Percentiles rank a stretch among this genome's conserved stretches.
Conservation (phyloP, 2,329 filamentous ascomycete genomes). For the Monosporascus sp. region DNA sequence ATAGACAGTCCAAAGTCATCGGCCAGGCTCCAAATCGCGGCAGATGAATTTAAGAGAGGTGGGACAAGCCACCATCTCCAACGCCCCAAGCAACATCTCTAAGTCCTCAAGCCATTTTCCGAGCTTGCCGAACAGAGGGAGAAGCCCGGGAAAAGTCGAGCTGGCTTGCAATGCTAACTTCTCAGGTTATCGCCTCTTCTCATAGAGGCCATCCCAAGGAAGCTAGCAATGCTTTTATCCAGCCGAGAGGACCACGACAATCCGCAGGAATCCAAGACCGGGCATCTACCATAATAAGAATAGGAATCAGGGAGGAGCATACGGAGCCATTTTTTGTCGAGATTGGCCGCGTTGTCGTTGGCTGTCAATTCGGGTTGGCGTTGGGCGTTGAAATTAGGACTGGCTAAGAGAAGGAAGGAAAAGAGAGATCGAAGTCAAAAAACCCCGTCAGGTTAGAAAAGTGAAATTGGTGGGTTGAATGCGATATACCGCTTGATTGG, state of each 20-base stretch:
- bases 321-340: constrained; percentile 32
- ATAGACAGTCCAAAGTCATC: constrained; percentile 22
- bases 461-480: not conserved
- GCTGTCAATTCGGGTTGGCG: constrained; percentile 18
- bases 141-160: constrained; percentile 68
- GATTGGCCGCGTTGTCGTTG: constrained; percentile 9
- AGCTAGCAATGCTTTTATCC: constrained; percentile 40
- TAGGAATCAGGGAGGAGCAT: constrained; percentile 31
- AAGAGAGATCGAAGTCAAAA: constrained; percentile 3
- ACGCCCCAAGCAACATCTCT: constrained; percentile 65
- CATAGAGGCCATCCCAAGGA: constrained; percentile 25
- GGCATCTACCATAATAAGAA: constrained; percentile 32
- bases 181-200: constrained; percentile 14
- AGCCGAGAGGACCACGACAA: constrained; percentile 83
- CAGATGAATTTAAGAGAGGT: constrained; percentile 75
- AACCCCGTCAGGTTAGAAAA: not conserved
- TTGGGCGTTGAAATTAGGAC: constrained; percentile 17
- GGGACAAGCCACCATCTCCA: constrained; percentile 65
- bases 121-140: constrained; percentile 51
- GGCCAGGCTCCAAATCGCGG: constrained; percentile 39
- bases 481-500: not conserved
- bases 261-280: constrained; percentile 57
- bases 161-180: constrained; percentile 52
- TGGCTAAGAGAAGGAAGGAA: constrained; percentile 9
- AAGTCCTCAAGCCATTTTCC: constrained; percentile 42